Evolutionary conservation across 2,329 filamentous ascomycete genomes (phyloP), one percentile per base, ranked within the genome.

Genomic region (Sarocladium oryzae): DNA sequence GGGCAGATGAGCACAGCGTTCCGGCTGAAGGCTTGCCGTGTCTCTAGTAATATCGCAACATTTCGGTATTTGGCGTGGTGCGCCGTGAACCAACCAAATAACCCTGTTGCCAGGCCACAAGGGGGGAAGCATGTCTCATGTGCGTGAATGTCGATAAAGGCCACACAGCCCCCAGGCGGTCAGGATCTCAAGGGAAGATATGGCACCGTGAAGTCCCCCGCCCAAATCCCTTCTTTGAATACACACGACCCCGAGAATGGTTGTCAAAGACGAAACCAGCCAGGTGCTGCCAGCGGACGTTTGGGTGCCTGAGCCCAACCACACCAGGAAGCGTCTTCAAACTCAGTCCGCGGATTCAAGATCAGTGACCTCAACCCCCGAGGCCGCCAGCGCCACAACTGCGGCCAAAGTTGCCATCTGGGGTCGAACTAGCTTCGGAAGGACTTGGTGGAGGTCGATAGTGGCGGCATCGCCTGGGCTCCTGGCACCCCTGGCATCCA

Each of bases 381-480:
- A 28, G 21, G 9, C 41, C n/a, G 21, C 10, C 20, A 10, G 24
- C 21, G 23, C 23, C 15, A 9, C 36, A 20, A 40, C 18, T 7
- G 18, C 18, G 20, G 21, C 36, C 11, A 37, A 28, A 18, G n/a
- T 30, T 36, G 48, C 33, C 30, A 26, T 15, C 24, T 63, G 60
- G 61, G 61, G 61, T 10, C 61, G 61, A 26, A 54, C 59, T 24
- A 55, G 58, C 2, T 49, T 56, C 28, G 56, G 55, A 2, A 53
- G 58, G 4, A 60, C 60, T 10, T 62, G 60, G 59, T 13, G 56
- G 8, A 51, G 54, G 16, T 57, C 58, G 16, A 46, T 62, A 0
- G 13, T 63, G 2, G 60, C 56, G 13, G 53, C 60, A 33, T 56
- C 55, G 3, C 61, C 60, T 2, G 33, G 58, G 4, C 52, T 60